Conservation (phyloP, 768 basidiomycete genomes). For the Suillus subaureus region DNA sequence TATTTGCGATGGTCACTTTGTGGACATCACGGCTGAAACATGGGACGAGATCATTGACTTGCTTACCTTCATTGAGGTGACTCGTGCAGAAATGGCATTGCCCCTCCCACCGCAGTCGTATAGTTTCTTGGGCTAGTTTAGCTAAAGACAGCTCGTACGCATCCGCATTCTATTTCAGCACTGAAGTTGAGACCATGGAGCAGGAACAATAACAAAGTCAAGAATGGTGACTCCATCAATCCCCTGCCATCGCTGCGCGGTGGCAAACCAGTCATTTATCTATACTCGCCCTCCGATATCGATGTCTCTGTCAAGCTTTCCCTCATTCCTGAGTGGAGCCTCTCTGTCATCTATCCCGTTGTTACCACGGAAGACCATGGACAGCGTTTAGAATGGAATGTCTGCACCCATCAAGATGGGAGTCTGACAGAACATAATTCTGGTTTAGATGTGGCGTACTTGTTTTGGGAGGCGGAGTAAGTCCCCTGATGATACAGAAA, state of each 20-base stretch:
- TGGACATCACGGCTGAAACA: not conserved
- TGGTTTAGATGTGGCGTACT: not conserved
- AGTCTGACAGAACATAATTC: not conserved
- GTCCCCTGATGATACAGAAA: not conserved
- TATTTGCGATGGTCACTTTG: too few relatives aligned
- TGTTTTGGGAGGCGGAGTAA: not conserved
- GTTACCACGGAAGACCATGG: too few relatives aligned
- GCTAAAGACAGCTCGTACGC: not conserved
- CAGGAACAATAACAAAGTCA: not conserved
- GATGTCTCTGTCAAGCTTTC: too few relatives aligned
- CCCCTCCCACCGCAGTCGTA: not conserved
- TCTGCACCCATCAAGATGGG: not conserved
- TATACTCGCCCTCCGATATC: too few relatives aligned
- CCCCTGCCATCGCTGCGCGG: too few relatives aligned
- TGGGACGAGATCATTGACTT: not conserved
- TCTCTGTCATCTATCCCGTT: too few relatives aligned
- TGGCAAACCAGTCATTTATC: too few relatives aligned
- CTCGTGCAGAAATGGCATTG: not conserved
- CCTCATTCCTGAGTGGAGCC: too few relatives aligned
- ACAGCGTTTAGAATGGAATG: not conserved
- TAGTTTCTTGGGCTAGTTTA: too few relatives aligned
- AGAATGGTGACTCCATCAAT: too few relatives aligned
- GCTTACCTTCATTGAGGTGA: not conserved
- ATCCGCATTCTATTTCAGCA: not conserved
- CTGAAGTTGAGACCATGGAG: not conserved